phyloP scores from a whole-genome alignment of 2,329 filamentous ascomycete genomes.

The Colletotrichum ledebouriae region DNA sequence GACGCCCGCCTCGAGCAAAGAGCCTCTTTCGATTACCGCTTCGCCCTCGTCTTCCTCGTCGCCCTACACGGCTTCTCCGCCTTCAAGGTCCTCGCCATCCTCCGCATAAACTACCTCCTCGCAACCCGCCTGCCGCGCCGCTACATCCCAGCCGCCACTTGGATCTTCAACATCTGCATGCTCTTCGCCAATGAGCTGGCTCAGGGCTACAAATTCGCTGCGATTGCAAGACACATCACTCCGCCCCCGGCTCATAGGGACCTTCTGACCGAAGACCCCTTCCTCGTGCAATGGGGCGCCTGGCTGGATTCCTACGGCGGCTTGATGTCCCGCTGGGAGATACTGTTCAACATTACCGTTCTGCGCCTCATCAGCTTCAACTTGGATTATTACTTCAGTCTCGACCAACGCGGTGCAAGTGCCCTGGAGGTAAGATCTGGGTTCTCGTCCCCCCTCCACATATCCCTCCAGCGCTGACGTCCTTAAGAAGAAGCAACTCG shows the following conservation, averaged over 20 bases:
- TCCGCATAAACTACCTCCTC: slow-evolving; percentile 85
- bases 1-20: slow-evolving; percentile 76
- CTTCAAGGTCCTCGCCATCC: slow-evolving; percentile 83
- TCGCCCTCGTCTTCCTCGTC: slow-evolving; percentile 83
- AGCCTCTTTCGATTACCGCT: slow-evolving; percentile 84
- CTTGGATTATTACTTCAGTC: slow-evolving; percentile 94
- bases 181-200: slow-evolving; percentile 92
- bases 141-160: slow-evolving; percentile 82
- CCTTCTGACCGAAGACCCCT: slow-evolving; percentile 55
- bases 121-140: slow-evolving; percentile 78
- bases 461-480: slow-evolving; percentile 66
- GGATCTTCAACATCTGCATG: slow-evolving; percentile 88
- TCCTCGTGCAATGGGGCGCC: slow-evolving; percentile 71
- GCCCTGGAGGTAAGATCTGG: slow-evolving; percentile 80
- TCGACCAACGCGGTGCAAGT: slow-evolving; percentile 73
- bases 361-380: slow-evolving; percentile 96
- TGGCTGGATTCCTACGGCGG: slow-evolving; percentile 86
- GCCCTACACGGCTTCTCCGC: slow-evolving; percentile 88
- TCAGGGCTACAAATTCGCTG: slow-evolving; percentile 79
- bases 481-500: slow-evolving; percentile 96
- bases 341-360: slow-evolving; percentile 97
- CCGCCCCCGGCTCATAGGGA: slow-evolving; percentile 48
- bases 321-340: slow-evolving; percentile 91
- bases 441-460: background rate
- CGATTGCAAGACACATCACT: slow-evolving; percentile 68